These are phyloP conservation scores for Orbilia blumenaviensis DNA, from an alignment of 2,329 filamentous ascomycete species.

Conservation along the genomic window DNA sequence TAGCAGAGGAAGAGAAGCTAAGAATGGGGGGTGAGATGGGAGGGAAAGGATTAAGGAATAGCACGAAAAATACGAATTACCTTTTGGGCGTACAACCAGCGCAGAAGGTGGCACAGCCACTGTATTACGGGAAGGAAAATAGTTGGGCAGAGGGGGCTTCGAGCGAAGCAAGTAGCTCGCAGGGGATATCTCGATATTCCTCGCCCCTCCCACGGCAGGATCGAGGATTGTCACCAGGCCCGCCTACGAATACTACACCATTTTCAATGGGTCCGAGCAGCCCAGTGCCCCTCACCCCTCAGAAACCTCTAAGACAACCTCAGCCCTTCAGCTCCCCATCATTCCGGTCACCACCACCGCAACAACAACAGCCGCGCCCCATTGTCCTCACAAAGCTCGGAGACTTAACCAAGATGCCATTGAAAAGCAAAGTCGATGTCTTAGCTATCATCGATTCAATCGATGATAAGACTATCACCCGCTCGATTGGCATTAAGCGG, in stretches of 20 bases:
- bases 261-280: not conserved
- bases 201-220: conserved; percentile 14
- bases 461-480: conserved; percentile 37
- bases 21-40: not conserved
- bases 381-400: conserved; percentile 40
- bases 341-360: conserved; percentile 17
- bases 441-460: conserved; percentile 21
- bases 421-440: conserved; percentile 19
- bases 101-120: not conserved
- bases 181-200: not conserved
- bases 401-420: conserved; percentile 41
- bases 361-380: conserved; percentile 40
- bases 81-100: not conserved
- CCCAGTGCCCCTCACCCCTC: conserved; percentile 3
- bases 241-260: not conserved
- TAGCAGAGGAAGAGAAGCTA: conserved; percentile 25
- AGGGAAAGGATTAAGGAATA: conserved; percentile 1
- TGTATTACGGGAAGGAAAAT: conserved; percentile 28
- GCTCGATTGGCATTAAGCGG: conserved; percentile 53
- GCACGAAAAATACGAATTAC: not conserved
- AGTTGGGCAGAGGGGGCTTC: not conserved
- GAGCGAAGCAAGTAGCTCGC: not conserved
- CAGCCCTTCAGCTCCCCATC: conserved; percentile 41
- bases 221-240: conserved; percentile 27
- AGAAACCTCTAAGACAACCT: conserved; percentile 29